Evolutionary conservation across 768 basidiomycete species (phyloP).

Genomic region (Pisolithus orientalis): DNA sequence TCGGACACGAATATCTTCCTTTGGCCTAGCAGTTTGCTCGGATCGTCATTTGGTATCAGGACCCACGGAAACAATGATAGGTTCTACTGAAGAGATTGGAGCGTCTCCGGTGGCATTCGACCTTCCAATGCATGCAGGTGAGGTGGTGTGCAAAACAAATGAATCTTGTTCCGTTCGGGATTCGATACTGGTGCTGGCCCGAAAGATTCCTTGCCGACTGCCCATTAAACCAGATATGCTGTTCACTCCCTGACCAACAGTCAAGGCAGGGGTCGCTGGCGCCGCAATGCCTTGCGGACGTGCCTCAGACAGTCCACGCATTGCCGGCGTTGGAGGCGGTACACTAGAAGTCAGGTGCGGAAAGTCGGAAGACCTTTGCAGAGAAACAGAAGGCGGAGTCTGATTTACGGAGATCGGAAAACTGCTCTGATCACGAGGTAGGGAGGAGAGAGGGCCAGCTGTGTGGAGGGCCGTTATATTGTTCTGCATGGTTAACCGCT

Average conservation of each 20-base stretch:
- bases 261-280: conserved; percentile 64
- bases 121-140: conserved; percentile 41
- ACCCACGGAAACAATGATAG: conserved; percentile 67
- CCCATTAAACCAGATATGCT: conserved; percentile 48
- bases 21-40: conserved; percentile 8
- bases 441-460: conserved; percentile 19
- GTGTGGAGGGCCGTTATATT: conserved; percentile 27
- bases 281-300: conserved; percentile 14
- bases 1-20: conserved; percentile 67
- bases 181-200: conserved; percentile 61
- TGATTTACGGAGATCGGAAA: conserved; percentile 6
- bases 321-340: no score
- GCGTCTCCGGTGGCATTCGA: conserved; percentile 28
- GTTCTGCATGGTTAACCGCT: conserved; percentile 47
- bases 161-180: conserved; percentile 53
- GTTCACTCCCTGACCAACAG: conserved; percentile 38
- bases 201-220: conserved; percentile 41
- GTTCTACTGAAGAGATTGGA: conserved; percentile 35
- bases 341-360: conserved; percentile 29
- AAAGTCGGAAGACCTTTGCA: conserved; percentile 25
- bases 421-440: conserved; percentile 21
- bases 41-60: conserved; percentile 25
- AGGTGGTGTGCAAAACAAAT: conserved; percentile 45
- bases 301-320: conserved; percentile 10
- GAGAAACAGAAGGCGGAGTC: conserved; percentile 28